phyloP scores from a whole-genome alignment of 768 basidiomycete species.

The Kwoniella shandongensis region DNA sequence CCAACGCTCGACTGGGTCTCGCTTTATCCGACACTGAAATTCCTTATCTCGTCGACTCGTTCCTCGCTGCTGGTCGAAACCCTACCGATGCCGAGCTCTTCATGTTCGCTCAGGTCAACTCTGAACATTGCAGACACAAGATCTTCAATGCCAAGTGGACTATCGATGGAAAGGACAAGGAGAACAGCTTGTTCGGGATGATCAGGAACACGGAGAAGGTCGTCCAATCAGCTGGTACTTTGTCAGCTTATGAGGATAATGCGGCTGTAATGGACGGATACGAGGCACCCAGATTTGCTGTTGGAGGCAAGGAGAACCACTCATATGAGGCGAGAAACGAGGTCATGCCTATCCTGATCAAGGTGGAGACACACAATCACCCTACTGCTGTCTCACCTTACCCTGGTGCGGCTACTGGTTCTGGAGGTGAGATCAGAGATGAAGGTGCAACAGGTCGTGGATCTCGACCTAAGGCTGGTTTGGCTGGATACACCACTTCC shows the following conservation, averaged over 20 bases:
- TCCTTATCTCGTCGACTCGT: conserved; percentile 85
- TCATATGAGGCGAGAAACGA: conserved; percentile 65
- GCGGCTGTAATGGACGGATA: conserved; percentile 89
- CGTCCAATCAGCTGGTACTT: conserved; percentile 69
- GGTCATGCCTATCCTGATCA: conserved; percentile 84
- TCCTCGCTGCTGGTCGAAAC: conserved; percentile 76
- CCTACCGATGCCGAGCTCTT: conserved; percentile 98
- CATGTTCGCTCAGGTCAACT: conserved; percentile 99
- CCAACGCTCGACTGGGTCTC: conserved; percentile 83
- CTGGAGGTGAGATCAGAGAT: conserved; percentile 96
- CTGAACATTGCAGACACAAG: conserved; percentile 99
- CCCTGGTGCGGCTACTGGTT: conserved; percentile 97
- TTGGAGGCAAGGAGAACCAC: conserved; percentile 49
- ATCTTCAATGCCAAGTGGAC: conserved; percentile 99
- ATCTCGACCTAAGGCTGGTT: conserved; percentile 92
- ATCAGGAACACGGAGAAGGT: conserved; percentile 87
- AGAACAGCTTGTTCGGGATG: conserved; percentile 88
- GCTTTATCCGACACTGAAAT: conserved; percentile 88
- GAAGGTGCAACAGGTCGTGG: conserved; percentile 95
- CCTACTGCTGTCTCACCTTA: conserved; percentile 98
- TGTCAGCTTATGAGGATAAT: conserved; percentile 97
- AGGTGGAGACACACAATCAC: conserved; percentile 99
- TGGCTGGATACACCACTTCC: conserved; percentile 88
- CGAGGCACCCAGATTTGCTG: conserved; percentile 70
- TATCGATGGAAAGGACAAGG: conserved; percentile 67